Evolutionary conservation across 805 yeast genomes (phyloP), one percentile per base, ranked within the genome.

Genomic region (Hanseniaspora clermontiae): DNA sequence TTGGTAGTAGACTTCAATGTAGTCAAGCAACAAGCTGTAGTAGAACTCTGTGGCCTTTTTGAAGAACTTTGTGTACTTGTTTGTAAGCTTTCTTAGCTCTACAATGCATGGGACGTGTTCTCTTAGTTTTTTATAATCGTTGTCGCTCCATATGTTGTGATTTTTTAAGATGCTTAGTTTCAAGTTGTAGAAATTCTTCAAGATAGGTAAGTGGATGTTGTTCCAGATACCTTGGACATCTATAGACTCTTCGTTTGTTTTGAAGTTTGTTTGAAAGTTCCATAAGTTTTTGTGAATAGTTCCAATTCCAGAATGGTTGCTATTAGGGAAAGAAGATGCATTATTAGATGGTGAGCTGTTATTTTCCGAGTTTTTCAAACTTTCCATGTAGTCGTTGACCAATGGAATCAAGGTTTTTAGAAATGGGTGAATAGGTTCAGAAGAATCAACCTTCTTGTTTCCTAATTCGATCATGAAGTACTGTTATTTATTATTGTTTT

Each of bases 181-280:
- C 58, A 43, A 60, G 51, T 47, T 60, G 51, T 48, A 54, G 61
- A 49, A 57, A 60, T 54, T 57, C 62, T 61, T 82, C 59, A 83
- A 74, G 1, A 80, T 76, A 1, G 87, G 87, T 61, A 81, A 80
- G 61, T 81, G 84, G 60, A 84, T 74, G 5, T 79, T 78, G 36
- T 72, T 64, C 89, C 89, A 84, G 24, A 53, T 53, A 12, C 47
- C 46, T 20, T 80, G 66, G 5, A 65, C 61, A 52, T 80, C 83
- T 19, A 83, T 71, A 7, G 77, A 66, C 2, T 65, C 63, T n/a
- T 62, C 63, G 6, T 64, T 62, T 10, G 60, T 61, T 27, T 32
- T 24, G 27, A 38, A 8, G 32, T 49, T 52, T 5, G 34, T 19
- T 24, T 53, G 57, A 32, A 36, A 38, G 24, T 32, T 53, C 57